Evolutionary conservation across 352 stramenopile species (phyloP), one percentile per base, ranked within the genome.

Genomic region (Blastocystis sp.): DNA sequence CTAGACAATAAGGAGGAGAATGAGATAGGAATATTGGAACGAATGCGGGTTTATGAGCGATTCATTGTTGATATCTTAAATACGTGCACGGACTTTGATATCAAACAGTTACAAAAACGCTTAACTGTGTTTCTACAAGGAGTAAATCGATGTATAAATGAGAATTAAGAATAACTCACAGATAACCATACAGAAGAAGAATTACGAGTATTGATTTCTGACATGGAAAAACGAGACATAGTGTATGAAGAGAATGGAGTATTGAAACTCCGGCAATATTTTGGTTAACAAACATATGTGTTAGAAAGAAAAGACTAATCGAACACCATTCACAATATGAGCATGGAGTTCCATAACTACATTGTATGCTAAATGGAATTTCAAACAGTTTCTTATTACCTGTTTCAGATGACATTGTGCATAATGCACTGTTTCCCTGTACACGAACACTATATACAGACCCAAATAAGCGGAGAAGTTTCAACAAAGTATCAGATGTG

Each of bases 51-150:
- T 13, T 77, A 53, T 30, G 64, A 77, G 35, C 64, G 64, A 30
- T 77, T 77, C 19, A 35, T 77, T 22, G 19, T 54, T 4, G 64
- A 77, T 19, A 77, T 77, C 0, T 48, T 77, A 48, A 77, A 77
- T 35, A 51, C 54, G 5, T 57, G 40, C 24, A 37, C 15, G 2
- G n/a, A 51, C 19, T 77, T 77, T 42, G 30, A 51, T n/a, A 48
- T 57, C 22, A 11, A 19, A 19, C 22, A 56, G 35, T 48, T 77
- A 48, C 40, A 57, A 4, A 19, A 4, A 19, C 64, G 64, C 22
- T 30, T 77, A 48, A 77, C 27, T 9, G n/a, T 77, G 35, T 77
- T 77, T 56, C 64, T 77, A n/a, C 64, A 77, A 48, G 64, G 64
- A 3, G 40, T n/a, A 11, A 77, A 77, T 56, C 27, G 37, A 56